These are phyloP conservation scores for Penicillium sp. DNA, from an alignment of 2,329 filamentous ascomycete genomes.

Conservation along the genomic window DNA sequence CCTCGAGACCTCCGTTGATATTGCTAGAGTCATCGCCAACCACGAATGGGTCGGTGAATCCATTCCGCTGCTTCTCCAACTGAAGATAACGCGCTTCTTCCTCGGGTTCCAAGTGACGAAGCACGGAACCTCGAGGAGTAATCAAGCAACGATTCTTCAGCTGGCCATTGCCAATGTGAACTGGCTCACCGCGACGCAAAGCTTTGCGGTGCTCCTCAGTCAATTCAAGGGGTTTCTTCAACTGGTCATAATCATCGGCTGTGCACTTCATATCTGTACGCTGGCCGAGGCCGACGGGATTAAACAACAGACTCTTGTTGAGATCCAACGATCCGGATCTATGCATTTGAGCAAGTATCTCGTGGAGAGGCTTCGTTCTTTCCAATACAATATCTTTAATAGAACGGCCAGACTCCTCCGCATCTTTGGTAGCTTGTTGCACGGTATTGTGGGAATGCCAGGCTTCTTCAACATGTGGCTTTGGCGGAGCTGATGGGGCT, in stretches of 20 bases:
- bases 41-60: constrained; percentile 33
- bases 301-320: constrained; percentile 41
- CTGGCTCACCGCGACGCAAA: constrained; percentile 41
- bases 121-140: constrained; percentile 45
- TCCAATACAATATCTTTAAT: constrained; percentile 44
- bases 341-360: constrained; percentile 40
- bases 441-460: constrained; percentile 43
- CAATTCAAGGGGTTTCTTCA: constrained; percentile 40
- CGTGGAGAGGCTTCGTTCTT: constrained; percentile 38
- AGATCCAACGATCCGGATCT: constrained; percentile 37
- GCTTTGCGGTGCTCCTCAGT: constrained; percentile 44
- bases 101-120: constrained; percentile 45
- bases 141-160: constrained; percentile 46
- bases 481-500: constrained; percentile 14
- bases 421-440: constrained; percentile 39
- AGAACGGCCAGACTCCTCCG: constrained; percentile 32
- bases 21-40: constrained; percentile 45
- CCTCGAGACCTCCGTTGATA: constrained; percentile 45
- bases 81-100: constrained; percentile 47
- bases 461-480: constrained; percentile 16
- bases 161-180: constrained; percentile 38
- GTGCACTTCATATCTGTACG: constrained; percentile 44
- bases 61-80: constrained; percentile 40
- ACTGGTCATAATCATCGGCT: constrained; percentile 39
- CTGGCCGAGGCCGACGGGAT: constrained; percentile 41